phyloP scores from a whole-genome alignment of 2,329 filamentous ascomycete genomes.

The Hymenoscyphus albidus region DNA sequence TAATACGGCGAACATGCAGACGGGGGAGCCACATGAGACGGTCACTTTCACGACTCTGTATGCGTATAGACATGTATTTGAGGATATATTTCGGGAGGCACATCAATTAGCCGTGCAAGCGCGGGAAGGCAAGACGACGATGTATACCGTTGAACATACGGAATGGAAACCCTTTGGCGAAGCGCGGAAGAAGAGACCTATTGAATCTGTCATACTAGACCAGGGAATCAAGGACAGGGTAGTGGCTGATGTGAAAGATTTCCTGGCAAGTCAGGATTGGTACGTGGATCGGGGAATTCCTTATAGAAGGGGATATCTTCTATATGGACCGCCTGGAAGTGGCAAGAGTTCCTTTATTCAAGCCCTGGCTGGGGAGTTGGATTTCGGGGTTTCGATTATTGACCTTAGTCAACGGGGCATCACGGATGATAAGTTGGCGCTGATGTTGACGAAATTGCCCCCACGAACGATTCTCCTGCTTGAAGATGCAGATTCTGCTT shows the following conservation, averaged over 20 bases:
- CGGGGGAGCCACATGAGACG: slow-evolving; percentile 89
- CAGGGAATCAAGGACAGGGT: slow-evolving; percentile 61
- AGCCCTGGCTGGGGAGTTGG: slow-evolving; percentile 71
- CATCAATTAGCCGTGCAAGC: slow-evolving; percentile 73
- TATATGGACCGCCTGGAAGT: slow-evolving; percentile 72
- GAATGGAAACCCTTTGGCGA: slow-evolving; percentile 84
- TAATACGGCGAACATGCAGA: slow-evolving; percentile 72
- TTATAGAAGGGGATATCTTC: slow-evolving; percentile 72
- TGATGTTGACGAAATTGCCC: slow-evolving; percentile 49
- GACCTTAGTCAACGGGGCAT: slow-evolving; percentile 44
- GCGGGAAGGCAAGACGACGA: slow-evolving; percentile 87
- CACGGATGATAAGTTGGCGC: slow-evolving; percentile 57
- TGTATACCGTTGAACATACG: slow-evolving; percentile 80
- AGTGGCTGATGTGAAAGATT: slow-evolving; percentile 48
- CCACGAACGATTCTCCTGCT: slow-evolving; percentile 51
- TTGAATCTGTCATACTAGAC: slow-evolving; percentile 84
- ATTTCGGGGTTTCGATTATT: slow-evolving; percentile 50
- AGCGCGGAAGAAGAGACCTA: slow-evolving; percentile 77
- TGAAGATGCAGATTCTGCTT: slow-evolving; percentile 52
- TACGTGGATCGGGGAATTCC: slow-evolving; percentile 75
- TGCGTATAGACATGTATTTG: slow-evolving; percentile 82
- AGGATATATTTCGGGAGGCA: slow-evolving; percentile 84
- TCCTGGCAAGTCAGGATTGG: slow-evolving; percentile 73
- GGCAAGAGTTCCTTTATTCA: slow-evolving; percentile 94
- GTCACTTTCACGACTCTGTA: slow-evolving; percentile 90